Percentiles rank a stretch among this genome's conserved stretches.
Evolutionary conservation across 2,329 filamentous ascomycete genomes (phyloP).

Genomic region (Aspergillus brasiliensis): DNA sequence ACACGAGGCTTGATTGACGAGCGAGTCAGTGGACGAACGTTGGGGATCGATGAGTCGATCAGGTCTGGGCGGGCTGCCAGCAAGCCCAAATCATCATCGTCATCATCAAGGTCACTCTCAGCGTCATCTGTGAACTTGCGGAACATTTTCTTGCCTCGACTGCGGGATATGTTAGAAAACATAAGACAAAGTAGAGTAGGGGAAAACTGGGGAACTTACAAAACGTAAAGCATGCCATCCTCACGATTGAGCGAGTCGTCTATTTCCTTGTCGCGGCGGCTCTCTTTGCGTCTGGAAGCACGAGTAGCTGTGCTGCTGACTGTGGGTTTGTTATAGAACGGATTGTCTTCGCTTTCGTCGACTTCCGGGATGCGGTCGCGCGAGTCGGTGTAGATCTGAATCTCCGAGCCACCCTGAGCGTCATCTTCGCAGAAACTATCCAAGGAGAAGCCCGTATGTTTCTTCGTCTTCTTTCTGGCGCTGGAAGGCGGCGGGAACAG

Average conservation of each 20-base stretch:
- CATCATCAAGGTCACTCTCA: constrained; percentile 44
- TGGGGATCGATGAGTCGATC: constrained; percentile 32
- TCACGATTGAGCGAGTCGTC: constrained; percentile 54
- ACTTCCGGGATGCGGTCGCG: constrained; percentile 61
- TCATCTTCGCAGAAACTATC: constrained; percentile 45
- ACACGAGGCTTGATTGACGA: constrained; percentile 61
- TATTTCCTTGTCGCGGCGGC: constrained; percentile 44
- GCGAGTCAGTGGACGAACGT: constrained; percentile 56
- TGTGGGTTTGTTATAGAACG: constrained; percentile 51
- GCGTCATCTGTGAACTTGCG: constrained; percentile 53
- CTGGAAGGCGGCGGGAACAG: constrained; percentile 54
- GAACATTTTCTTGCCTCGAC: constrained; percentile 64
- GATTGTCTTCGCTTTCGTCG: constrained; percentile 56
- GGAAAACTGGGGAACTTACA: constrained; percentile 52
- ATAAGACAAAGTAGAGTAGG: constrained; percentile 5
- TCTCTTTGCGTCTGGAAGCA: constrained; percentile 36
- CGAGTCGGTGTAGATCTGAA: constrained; percentile 65
- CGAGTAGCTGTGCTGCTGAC: constrained; percentile 34
- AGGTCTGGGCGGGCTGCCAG: constrained; percentile 43
- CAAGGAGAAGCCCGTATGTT: constrained; percentile 48
- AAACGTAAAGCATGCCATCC: constrained; percentile 62
- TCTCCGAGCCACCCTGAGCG: constrained; percentile 39
- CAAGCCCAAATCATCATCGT: constrained; percentile 46
- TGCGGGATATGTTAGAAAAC: constrained; percentile 38
- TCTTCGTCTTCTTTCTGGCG: constrained; percentile 50